Percentiles rank a stretch among this genome's conserved stretches.
Evolutionary conservation across 768 basidiomycete species (phyloP).

Genomic region (Mycena sanguinolenta): DNA sequence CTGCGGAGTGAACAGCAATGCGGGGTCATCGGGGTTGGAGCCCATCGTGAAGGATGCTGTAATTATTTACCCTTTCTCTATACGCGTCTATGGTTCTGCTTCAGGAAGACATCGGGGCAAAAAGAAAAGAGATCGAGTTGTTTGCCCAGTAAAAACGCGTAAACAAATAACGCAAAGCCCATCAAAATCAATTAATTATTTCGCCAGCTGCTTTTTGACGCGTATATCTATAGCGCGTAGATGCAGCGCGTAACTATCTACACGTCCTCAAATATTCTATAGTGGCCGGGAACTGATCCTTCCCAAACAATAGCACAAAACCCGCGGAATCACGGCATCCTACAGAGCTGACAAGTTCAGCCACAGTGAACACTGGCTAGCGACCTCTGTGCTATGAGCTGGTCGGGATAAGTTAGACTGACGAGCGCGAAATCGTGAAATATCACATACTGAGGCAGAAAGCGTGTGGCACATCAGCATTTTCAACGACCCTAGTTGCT

Average conservation of each 20-base stretch:
- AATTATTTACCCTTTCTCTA: constrained; percentile 7
- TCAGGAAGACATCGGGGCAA: not conserved
- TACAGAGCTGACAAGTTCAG: not conserved
- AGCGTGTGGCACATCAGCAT: constrained; percentile 71
- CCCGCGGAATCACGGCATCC: not conserved
- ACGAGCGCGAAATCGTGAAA: not conserved
- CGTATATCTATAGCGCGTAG: too few species aligned
- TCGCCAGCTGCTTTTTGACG: not conserved
- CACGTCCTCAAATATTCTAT: too few species aligned
- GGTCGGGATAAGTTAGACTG: not conserved
- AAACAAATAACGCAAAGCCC: not conserved
- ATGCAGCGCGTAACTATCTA: too few species aligned
- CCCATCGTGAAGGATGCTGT: constrained; percentile 4
- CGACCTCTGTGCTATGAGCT: constrained; percentile 69
- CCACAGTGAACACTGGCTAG: constrained; percentile 56
- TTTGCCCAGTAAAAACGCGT: not conserved
- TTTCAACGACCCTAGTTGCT: constrained; percentile 54
- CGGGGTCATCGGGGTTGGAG: constrained; percentile 29
- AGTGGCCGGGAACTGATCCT: too few species aligned
- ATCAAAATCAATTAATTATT: too few species aligned
- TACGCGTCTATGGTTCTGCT: not conserved
- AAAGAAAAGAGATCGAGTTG: not conserved
- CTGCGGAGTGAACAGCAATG: constrained; percentile 41
- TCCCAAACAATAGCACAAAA: not conserved
- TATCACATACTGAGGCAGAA: constrained; percentile 77